Base-by-base conservation (phyloP, 2,329 filamentous ascomycete species). In the Aspergillus persii region DNA sequence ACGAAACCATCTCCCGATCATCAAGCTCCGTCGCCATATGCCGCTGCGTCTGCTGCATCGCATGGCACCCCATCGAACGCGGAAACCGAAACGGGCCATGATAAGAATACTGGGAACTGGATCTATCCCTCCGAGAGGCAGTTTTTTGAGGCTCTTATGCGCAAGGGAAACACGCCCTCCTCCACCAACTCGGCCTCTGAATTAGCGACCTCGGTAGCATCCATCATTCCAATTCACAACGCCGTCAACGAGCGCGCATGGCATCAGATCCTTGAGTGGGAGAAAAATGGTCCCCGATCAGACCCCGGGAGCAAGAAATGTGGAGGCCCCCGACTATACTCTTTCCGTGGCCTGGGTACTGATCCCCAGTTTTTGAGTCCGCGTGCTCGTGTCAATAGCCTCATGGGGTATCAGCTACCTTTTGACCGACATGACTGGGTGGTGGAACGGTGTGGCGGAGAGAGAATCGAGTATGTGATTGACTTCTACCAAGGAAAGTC, bases 381-480 rank as follows among this genome's bases (percentile, higher is more conserved):
- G 0, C 88, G 88, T 61, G 95, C 95, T 2, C 83, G 93, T 59
- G 76, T 95, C 66, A 96, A 96, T 75, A 90, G 88, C 4, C 76
- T 92, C 59, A 78, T 96, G 56, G 95, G 95, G n/a, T 98, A 96
- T 75, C 88, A 89, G 60, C 83, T 89, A 55, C 95, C 95, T 1
- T 99, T 99, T 76, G 95, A 99, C 77, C 83, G 95, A 30, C 95
- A 99, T 75, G 95, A 99, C 76, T 99, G 95, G 95, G 87, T 97
- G 27, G 89, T 99, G 39, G 93, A 99, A 77, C 84, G 95, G 54
- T 98, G 95, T 72, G 94, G 90, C 23, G 79, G 79, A 6, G 71
- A 74, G 58, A 86, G 86, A 69, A 80, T 99, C 52, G 95, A 98
- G 69, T 99, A 99, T 74, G 89, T 99, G 44, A 99, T 99, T 75